phyloP scores from a whole-genome alignment of 1,139 yeast genomes.

The Lipomyces yarrowii region DNA sequence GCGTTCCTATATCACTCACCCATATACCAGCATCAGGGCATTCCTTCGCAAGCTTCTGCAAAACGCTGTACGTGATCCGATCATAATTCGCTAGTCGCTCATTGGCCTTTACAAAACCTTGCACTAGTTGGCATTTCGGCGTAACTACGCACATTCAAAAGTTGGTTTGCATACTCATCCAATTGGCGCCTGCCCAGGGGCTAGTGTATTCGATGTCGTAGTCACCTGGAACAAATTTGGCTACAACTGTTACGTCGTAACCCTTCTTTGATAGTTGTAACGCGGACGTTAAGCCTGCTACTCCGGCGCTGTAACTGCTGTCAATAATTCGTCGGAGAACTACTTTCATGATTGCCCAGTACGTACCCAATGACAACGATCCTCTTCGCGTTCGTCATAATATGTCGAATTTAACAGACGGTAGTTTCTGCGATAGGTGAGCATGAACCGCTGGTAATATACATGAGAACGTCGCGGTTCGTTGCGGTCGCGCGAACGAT shows the following conservation, averaged over 20 bases:
- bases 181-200: conserved; percentile 76
- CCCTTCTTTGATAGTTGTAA: conserved; percentile 54
- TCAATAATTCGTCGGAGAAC: background rate
- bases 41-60: conserved; percentile 47
- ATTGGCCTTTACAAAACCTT: conserved; percentile 29
- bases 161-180: conserved; percentile 31
- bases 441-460: background rate
- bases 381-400: conserved; percentile 5
- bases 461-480: background rate
- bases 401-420: background rate
- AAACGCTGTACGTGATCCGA: conserved; percentile 47
- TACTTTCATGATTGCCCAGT: too few species aligned
- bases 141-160: background rate
- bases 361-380: conserved; percentile 25
- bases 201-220: conserved; percentile 69
- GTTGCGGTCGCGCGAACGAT: background rate
- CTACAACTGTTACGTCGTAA: conserved; percentile 57
- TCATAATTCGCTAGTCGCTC: conserved; percentile 41
- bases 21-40: conserved; percentile 54
- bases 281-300: conserved; percentile 68
- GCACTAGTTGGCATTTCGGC: background rate
- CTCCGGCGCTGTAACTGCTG: conserved; percentile 57
- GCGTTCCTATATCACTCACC: conserved; percentile 33
- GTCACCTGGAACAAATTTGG: conserved; percentile 73
- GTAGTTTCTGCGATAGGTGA: background rate